These are phyloP conservation scores for Auriscalpium vulgare DNA, from an alignment of 768 basidiomycete species.

Conservation along the genomic window DNA sequence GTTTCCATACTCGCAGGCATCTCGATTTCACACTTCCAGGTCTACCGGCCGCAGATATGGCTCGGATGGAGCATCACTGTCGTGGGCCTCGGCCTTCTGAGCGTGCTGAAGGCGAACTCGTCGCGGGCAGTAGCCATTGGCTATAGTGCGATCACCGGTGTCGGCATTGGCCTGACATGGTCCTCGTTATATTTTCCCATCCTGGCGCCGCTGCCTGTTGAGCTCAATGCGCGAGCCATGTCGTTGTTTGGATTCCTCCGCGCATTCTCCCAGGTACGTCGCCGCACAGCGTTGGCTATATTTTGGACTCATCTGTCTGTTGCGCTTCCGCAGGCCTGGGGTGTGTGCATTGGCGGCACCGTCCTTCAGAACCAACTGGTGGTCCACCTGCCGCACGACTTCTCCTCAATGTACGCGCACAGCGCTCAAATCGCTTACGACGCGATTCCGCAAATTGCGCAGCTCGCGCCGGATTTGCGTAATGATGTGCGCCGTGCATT, in stretches of 20 bases:
- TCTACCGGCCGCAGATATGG: constrained; percentile 28
- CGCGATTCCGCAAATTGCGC: constrained; percentile 20
- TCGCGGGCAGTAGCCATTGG: constrained; percentile 18
- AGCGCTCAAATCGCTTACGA: constrained; percentile 19
- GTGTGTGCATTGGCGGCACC: constrained; percentile 26
- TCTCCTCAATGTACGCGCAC: constrained; percentile 5
- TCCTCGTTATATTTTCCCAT: constrained; percentile 33
- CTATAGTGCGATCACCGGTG: constrained; percentile 18
- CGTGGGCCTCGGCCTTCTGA: constrained; percentile 29
- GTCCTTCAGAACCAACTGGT: constrained; percentile 28
- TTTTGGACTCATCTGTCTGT: no score
- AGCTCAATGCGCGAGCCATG: constrained; percentile 35
- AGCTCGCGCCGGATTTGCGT: constrained; percentile 15
- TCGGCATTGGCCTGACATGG: constrained; percentile 21
- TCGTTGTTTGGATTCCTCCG: constrained; percentile 35
- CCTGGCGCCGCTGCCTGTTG: constrained; percentile 35
- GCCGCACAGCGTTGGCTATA: background rate
- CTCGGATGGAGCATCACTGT: constrained; percentile 26
- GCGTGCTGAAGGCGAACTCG: constrained; percentile 20
- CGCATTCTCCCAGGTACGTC: constrained; percentile 26
- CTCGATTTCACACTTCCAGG: constrained; percentile 19
- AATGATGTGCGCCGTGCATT: constrained; percentile 20
- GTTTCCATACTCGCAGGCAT: constrained; percentile 25
- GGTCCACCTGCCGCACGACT: constrained; percentile 17
- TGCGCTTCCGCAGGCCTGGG: constrained; percentile 17